Evolutionary conservation across 768 basidiomycete species (phyloP), one percentile per base, ranked within the genome.

Genomic region (Lactifluus hygrophoroides): DNA sequence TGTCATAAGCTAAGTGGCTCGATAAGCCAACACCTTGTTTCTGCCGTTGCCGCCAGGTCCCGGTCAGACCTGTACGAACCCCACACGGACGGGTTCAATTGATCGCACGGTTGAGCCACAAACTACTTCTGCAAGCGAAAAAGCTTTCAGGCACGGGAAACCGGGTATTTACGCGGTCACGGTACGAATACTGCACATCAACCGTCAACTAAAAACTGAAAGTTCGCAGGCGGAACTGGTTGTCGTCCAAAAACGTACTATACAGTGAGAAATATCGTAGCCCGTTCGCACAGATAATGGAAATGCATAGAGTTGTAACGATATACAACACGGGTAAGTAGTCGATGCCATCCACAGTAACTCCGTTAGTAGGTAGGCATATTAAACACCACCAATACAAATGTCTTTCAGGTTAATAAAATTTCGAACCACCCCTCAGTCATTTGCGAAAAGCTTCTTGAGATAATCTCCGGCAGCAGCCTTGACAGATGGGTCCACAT

Each of bases 391-490:
- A 3, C 8, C 10, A n/a, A 9, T 25, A 4, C 32, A 32, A 42
- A 6, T 23, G n/a, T 48, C 28, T 11, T 32, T n/a, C 45, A 28
- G 47, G 28, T 9, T 1, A 14, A 30, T 42, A 40, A 25, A 21
- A 7, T 42, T 25, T 30, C 38, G 17, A 28, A 45, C 19, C 19
- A 27, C 43, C 53, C 19, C 16, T 64, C 57, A 76, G 57, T 79
- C 77, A 49, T 71, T 65, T 30, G 72, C 67, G 61, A 88, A 84
- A 28, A 87, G 71, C 66, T 80, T 83, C 71, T 85, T 85, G 64
- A 89, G 71, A 71, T 85, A 89, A 50, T 88, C 86, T 43, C 81
- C 77, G 3, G 86, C 86, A 5, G 81, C 82, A 63, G 81, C 79
- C 69, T 81, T 83, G 53, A 88, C 75, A 11, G 76, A 74, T n/a